Conservation (phyloP, 345 rosid genomes). For the Corymbia maculata region DNA sequence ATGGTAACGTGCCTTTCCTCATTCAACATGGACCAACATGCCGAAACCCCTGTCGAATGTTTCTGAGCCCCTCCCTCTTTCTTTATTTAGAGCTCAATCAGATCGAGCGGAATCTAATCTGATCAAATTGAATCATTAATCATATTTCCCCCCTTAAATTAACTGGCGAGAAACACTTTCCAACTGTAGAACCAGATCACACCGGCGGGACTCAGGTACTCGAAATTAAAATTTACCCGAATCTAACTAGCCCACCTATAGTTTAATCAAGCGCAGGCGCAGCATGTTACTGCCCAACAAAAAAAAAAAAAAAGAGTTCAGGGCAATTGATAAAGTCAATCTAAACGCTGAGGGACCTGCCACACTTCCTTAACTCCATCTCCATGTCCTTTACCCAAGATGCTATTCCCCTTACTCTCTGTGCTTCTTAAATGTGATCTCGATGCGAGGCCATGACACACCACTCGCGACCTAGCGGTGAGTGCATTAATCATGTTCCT, state of each 20-base stretch:
- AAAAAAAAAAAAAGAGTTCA: background rate
- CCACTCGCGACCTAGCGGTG: background rate
- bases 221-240: background rate
- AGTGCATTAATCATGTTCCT: background rate
- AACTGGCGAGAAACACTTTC: background rate
- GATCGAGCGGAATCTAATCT: background rate
- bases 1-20: background rate
- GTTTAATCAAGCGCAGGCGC: background rate
- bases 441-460: background rate
- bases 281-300: background rate
- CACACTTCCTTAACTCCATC: constrained; percentile 17
- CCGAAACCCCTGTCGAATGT: background rate
- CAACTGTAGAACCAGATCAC: background rate
- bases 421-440: constrained; percentile 8
- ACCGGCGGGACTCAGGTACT: background rate
- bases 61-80: background rate
- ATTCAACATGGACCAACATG: background rate
- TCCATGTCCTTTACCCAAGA: constrained; percentile 55
- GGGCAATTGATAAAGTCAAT: constrained; percentile 33
- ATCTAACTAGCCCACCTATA: background rate
- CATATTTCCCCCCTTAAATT: background rate
- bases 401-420: constrained; percentile 26
- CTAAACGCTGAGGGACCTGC: constrained; percentile 14
- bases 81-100: background rate
- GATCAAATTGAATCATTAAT: background rate